These are phyloP conservation scores for Fraxinus floribunda DNA, from an alignment of 305 asterid genomes.

Conservation along the genomic window DNA sequence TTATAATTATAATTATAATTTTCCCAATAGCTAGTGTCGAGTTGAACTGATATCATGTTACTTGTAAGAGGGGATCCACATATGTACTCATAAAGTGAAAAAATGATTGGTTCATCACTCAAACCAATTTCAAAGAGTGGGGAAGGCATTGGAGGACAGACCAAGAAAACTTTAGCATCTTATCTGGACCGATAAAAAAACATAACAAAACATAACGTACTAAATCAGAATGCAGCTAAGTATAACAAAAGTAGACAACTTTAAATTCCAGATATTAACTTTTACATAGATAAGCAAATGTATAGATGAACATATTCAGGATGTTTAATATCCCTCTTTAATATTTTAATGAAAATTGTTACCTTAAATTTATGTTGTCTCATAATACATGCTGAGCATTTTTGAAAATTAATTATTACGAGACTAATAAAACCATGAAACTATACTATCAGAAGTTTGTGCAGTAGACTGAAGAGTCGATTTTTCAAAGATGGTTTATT, in stretches of 20 bases:
- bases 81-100: conserved; percentile 27
- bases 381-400: neutral
- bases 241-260: conserved; percentile 5
- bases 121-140: conserved; percentile 26
- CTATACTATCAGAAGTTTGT: neutral
- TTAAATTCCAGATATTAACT: neutral
- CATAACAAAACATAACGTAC: neutral
- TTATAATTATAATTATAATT: no score
- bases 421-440: neutral
- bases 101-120: conserved; percentile 42
- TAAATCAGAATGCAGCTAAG: conserved; percentile 1
- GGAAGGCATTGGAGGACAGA: conserved; percentile 37
- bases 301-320: neutral
- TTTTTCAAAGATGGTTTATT: neutral
- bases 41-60: conserved; percentile 33
- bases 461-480: neutral
- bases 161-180: conserved; percentile 1
- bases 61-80: conserved; percentile 44
- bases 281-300: conserved; percentile 6
- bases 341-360: neutral
- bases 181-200: conserved; percentile 16
- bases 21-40: neutral
- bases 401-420: neutral
- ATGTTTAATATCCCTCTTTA: neutral
- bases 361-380: neutral